Percentiles rank a stretch among this genome's conserved stretches.
phyloP scores from a whole-genome alignment of 2,329 filamentous ascomycete species.

The Pseudonectria foliicola region DNA sequence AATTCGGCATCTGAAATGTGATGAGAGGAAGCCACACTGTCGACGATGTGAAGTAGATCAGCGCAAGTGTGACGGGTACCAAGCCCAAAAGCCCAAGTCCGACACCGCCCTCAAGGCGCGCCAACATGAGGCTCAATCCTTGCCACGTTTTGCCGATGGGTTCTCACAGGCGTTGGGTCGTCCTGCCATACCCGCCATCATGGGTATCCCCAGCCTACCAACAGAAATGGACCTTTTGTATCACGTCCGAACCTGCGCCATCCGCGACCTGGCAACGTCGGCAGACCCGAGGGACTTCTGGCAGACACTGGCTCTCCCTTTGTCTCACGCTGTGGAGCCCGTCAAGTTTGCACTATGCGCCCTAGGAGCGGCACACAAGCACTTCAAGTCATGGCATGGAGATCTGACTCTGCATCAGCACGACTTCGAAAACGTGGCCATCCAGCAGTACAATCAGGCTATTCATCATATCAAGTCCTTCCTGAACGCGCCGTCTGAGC shows the following conservation, averaged over 20 bases:
- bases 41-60: constrained; percentile 6
- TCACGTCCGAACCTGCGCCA: constrained; percentile 7
- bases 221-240: constrained; percentile 8
- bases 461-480: constrained; percentile 13
- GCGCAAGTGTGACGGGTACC: constrained; percentile 12
- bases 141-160: too few relatives aligned
- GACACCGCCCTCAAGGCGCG: too few relatives aligned
- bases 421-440: neutral
- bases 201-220: constrained; percentile 1
- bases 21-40: constrained; percentile 7
- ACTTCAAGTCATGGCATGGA: too few relatives aligned
- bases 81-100: too few relatives aligned
- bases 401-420: too few relatives aligned
- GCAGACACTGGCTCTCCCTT: constrained; percentile 5
- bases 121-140: too few relatives aligned
- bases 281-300: constrained; percentile 7
- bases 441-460: constrained; percentile 16
- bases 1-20: constrained; percentile 13
- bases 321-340: constrained; percentile 4
- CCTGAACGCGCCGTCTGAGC: constrained; percentile 6
- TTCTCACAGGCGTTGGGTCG: too few relatives aligned
- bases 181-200: too few relatives aligned
- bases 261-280: constrained; percentile 6
- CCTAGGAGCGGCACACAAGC: constrained; percentile 2
- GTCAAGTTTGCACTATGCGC: constrained; percentile 6